Evolutionary conservation across 768 basidiomycete species (phyloP).

Genomic region (Coprinellus aureogranulatus): DNA sequence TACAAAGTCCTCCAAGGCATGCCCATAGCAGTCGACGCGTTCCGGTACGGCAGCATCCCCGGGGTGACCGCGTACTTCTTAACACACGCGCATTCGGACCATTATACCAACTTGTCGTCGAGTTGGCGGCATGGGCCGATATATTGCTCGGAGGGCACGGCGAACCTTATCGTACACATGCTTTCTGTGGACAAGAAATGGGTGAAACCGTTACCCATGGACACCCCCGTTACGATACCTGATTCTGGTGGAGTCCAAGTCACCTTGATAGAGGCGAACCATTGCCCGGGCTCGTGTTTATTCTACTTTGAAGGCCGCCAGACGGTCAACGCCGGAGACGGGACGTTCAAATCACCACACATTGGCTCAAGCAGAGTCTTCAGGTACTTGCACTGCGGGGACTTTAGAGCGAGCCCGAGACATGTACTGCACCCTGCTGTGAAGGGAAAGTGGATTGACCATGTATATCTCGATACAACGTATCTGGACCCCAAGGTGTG

Average conservation of each 20-base stretch:
- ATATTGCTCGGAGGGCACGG: slow-evolving; percentile 93
- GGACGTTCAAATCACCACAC: slow-evolving; percentile 63
- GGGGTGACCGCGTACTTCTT: slow-evolving; percentile 88
- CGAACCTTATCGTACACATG: slow-evolving; percentile 89
- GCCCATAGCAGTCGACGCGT: slow-evolving; percentile 98
- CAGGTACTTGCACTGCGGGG: slow-evolving; percentile 94
- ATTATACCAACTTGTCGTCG: slow-evolving; percentile 88
- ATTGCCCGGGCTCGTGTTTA: slow-evolving; percentile 93
- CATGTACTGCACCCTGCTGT: slow-evolving; percentile 85
- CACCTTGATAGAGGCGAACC: slow-evolving; percentile 96
- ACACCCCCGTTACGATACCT: slow-evolving; percentile 71
- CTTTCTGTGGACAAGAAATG: slow-evolving; percentile 85
- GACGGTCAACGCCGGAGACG: slow-evolving; percentile 86
- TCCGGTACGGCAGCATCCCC: slow-evolving; percentile 90
- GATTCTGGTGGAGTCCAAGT: slow-evolving; percentile 83
- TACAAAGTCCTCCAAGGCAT: slow-evolving; percentile 95
- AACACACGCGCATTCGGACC: slow-evolving; percentile 96
- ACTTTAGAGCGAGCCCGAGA: slow-evolving; percentile 84
- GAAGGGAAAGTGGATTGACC: slow-evolving; percentile 77
- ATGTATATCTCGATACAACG: slow-evolving; percentile 93
- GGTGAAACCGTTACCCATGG: slow-evolving; percentile 85
- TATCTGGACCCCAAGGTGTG: slow-evolving; percentile 90
- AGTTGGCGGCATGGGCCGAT: slow-evolving; percentile 91
- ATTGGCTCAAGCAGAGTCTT: slow-evolving; percentile 71
- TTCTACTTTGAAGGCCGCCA: slow-evolving; percentile 94